Evolutionary conservation across 306 rosid species (phyloP).

Genomic region (Sesbania bispinosa): DNA sequence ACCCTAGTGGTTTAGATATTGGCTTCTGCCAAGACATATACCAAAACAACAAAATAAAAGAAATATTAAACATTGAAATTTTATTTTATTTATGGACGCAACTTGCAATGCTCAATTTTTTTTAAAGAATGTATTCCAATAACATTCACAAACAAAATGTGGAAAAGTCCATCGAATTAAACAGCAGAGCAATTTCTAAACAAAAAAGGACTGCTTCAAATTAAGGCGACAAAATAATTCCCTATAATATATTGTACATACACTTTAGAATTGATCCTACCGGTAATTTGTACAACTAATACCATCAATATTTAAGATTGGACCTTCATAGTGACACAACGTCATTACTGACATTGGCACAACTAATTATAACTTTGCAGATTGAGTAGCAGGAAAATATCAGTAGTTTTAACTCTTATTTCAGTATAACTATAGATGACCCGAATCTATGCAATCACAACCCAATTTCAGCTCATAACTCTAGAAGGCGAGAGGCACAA

Average conservation of each 20-base stretch:
- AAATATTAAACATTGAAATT: neutral
- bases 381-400: constrained; percentile 15
- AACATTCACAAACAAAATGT: neutral
- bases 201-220: constrained; percentile 1
- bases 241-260: neutral
- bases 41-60: too few relatives aligned
- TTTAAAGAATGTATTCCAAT: neutral
- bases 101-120: neutral
- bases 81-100: neutral
- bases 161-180: constrained; percentile 10
- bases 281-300: constrained; percentile 28
- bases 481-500: constrained; percentile 2
- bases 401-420: neutral
- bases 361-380: constrained; percentile 23
- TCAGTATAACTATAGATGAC: constrained; percentile 24
- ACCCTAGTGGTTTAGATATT: too few relatives aligned
- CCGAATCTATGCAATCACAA: constrained; percentile 9
- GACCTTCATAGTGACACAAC: constrained; percentile 14
- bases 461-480: constrained; percentile 26
- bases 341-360: constrained; percentile 13
- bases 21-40: too few relatives aligned
- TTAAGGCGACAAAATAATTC: neutral
- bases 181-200: neutral
- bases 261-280: constrained; percentile 12
- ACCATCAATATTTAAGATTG: constrained; percentile 6